Evolutionary conservation across 306 rosid genomes (phyloP), one percentile per base, ranked within the genome.

Genomic region (Quercus variabilis): DNA sequence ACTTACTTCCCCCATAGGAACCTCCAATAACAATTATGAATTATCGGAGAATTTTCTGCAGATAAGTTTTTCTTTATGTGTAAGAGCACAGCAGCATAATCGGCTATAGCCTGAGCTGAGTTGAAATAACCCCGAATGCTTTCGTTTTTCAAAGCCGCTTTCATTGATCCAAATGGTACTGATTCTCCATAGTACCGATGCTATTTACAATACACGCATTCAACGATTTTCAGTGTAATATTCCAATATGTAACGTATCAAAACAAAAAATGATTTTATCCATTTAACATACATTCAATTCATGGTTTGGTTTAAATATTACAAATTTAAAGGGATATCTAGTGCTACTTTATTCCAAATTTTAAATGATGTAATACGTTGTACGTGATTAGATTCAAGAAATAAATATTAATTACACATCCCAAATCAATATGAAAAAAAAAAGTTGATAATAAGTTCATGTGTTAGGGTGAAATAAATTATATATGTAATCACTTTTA

Each of bases 1-100:
- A 20, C 84, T 55, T 83, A 90, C 93, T 90, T 87, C 93, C 91
- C 9, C 93, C 92, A 70, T 88, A 91, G 20, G 92, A 91, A 30
- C 84, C 91, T 71, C 95, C 91, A 6, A 87, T 15, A 63, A 87
- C 92, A 3, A 88, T 87, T 30, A 84, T 55, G 91, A 3, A 88
- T 87, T 30, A 84, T 55, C 4, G 92, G 89, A 59, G 90, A 91
- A 56, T 73, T 57, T 0, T 77, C 63, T 23, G 87, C 91, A 10
- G 78, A 54, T 7, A 82, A 74, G 5, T 25, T 63, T 54, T 77
- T 8, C 81, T 89, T 89, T 12, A 89, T 35, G 71, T 87, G 81
- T 6, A 86, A 76, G 65, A 89, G 78, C n/a, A 91, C 76, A 28
- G 55, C 78, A 56, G 93, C 96, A 73, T 84, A 89, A 52, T 91